Evolutionary conservation across 441 rosid species (phyloP), one percentile per base, ranked within the genome.

Genomic region (Dalechampia spathulata): DNA sequence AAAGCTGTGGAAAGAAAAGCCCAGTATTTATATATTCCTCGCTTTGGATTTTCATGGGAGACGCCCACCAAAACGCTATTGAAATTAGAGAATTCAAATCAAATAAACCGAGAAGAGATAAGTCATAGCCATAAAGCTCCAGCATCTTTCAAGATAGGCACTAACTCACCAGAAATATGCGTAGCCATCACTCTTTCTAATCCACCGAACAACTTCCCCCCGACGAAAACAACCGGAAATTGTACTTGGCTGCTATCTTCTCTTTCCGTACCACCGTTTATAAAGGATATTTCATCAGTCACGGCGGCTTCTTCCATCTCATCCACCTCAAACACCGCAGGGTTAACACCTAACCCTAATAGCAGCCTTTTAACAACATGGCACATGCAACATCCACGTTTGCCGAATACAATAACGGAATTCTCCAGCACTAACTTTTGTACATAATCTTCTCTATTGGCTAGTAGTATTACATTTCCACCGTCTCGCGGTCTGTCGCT

Each of bases 191-290:
- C 82, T 53, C 72, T 83, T 51, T 90, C 97, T 41, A 90, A 67
- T 43, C 97, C 97, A 30, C 97, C 97, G 39, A 90, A 83, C 74
- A 86, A 52, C 51, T 73, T 78, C 17, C 97, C 97, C 2, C 97
- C 95, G 0, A 90, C 68, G 6, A 80, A 90, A 39, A 90, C 87
- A 26, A 71, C 85, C 40, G 97, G 97, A 43, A 86, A 78, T 49
- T 81, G 76, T 22, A 76, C 43, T 49, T 49, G 56, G 2, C 61
- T 53, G 4, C 32, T 60, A 3, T 16, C 37, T 1, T 6, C 21
- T 2, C 39, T 50, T 2, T 52, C 57, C 11, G 17, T 36, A 30
- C 12, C 61, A 3, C 47, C 52, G 0, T 52, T 34, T 39, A 76
- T 63, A 52, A 40, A 53, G 60, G 69, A 48, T 55, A 85, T 48